These are phyloP conservation scores for Cercophora newfieldiana DNA, from an alignment of 495 filamentous ascomycete species.

Conservation along the genomic window DNA sequence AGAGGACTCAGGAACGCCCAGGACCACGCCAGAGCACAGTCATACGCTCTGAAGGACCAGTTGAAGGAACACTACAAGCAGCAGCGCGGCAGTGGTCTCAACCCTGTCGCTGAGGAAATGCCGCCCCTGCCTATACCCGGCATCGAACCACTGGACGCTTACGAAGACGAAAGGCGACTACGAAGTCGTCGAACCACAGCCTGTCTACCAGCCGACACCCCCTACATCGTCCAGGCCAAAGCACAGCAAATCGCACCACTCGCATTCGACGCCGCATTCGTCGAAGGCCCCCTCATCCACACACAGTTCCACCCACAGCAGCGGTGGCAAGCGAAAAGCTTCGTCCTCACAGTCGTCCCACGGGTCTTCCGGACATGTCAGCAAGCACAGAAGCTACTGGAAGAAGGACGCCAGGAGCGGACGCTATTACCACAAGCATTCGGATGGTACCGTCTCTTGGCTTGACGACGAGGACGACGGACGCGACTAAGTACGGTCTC, in stretches of 20 bases:
- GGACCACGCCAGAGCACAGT: conserved; percentile 28
- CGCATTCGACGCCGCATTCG: conserved; percentile 7
- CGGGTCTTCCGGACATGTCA: conserved; percentile 13
- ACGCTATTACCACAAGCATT: conserved; percentile 23
- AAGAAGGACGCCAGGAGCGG: conserved; percentile 23
- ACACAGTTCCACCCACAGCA: conserved; percentile 12
- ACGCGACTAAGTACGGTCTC: too few species aligned
- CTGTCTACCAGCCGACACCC: conserved; percentile 22
- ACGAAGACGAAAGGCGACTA: conserved; percentile 28
- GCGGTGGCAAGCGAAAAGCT: conserved; percentile 23
- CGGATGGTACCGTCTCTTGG: conserved; percentile 29
- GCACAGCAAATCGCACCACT: neutral
- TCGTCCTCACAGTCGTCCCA: conserved; percentile 15
- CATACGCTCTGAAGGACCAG: conserved; percentile 15
- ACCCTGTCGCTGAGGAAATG: conserved; percentile 23
- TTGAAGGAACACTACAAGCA: neutral
- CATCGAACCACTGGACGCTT: conserved; percentile 23
- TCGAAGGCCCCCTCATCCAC: neutral
- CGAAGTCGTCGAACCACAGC: conserved; percentile 24
- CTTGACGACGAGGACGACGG: conserved; percentile 16
- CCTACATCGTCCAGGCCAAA: conserved; percentile 12
- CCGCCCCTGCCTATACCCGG: conserved; percentile 25
- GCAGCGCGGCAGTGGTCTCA: conserved; percentile 9
- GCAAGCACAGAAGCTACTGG: conserved; percentile 26
- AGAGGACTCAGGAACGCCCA: conserved; percentile 28